These are phyloP conservation scores for Oryza brachyantha DNA, from an alignment of 176 grass and related monocot genomes.

Conservation along the genomic window DNA sequence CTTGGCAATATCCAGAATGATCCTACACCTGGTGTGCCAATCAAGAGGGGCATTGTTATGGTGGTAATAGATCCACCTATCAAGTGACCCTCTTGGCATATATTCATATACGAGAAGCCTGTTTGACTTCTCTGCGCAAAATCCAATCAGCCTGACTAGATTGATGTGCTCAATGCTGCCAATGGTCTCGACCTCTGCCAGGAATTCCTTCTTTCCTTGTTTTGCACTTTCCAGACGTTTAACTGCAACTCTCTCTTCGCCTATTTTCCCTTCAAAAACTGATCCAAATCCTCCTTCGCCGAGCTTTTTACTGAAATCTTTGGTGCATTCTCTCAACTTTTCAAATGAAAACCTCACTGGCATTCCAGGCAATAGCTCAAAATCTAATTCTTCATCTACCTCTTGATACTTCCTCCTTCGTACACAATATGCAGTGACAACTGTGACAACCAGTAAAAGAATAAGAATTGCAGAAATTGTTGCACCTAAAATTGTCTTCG, in stretches of 20 bases:
- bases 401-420: constrained; percentile 14
- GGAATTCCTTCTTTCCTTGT: constrained; percentile 31
- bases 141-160: constrained; percentile 27
- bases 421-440: not conserved
- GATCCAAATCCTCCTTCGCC: constrained; percentile 42
- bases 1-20: constrained; percentile 30
- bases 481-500: not conserved
- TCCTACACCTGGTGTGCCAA: constrained; percentile 15
- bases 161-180: constrained; percentile 35
- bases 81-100: constrained; percentile 31
- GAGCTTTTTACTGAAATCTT: constrained; percentile 35
- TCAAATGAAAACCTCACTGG: constrained; percentile 11
- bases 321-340: constrained; percentile 19
- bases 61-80: constrained; percentile 28
- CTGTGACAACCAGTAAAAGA: not conserved
- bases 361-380: constrained; percentile 31
- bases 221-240: constrained; percentile 29
- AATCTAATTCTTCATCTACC: not conserved
- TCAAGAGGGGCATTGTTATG: constrained; percentile 24
- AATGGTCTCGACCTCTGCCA: constrained; percentile 30
- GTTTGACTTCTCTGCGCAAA: constrained; percentile 35
- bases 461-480: constrained; percentile 8
- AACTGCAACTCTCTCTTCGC: constrained; percentile 33
- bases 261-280: constrained; percentile 31
- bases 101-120: constrained; percentile 37